Evolutionary conservation across 257 asterid species (phyloP), one percentile per base, ranked within the genome.

Genomic region (Nicotiana tabacum): DNA sequence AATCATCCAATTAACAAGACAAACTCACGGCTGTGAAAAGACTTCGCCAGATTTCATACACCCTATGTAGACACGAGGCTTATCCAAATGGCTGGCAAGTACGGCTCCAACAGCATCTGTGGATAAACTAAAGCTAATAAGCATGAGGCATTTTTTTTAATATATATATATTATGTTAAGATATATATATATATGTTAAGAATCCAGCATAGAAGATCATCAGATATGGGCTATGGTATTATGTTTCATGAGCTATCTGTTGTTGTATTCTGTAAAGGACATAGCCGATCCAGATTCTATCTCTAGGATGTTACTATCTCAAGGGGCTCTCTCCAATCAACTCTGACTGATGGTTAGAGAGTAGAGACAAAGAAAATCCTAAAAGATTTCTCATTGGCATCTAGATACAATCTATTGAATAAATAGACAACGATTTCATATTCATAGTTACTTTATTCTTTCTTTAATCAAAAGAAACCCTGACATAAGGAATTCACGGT

Each of bases 21-120:
- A 65, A 80, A 90, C 98, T 90, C 92, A 95, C 99, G 86, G 92
- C 85, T 90, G 85, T 69, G 98, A 91, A 86, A 92, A 90, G 83
- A 93, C 97, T 90, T 93, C 94, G 67, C 99, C 99, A 0, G 99
- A 93, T 88, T 95, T 93, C 99, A 95, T 95, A 86, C 99, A 95
- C 80, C 99, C 98, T 78, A 95, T 85, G 88, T 95, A 95, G 67
- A 77, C 92, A 67, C 90, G 95, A 82, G 91, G 92, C 87, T 93
- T 92, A 80, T 92, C 95, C 90, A 92, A 86, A 88, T 93, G 91
- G 84, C 89, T 90, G 51, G 97, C 87, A 78, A 95, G 95, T 81
- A 90, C 90, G 37, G 94, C 80, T 77, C 94, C 97, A 82, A 95
- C 93, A 83, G 92, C 91, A 88, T 95, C 98, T 95, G 89, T 77